Evolutionary conservation across 108 stramenopile species (phyloP).

Genomic region (Conticribra weissflogii): DNA sequence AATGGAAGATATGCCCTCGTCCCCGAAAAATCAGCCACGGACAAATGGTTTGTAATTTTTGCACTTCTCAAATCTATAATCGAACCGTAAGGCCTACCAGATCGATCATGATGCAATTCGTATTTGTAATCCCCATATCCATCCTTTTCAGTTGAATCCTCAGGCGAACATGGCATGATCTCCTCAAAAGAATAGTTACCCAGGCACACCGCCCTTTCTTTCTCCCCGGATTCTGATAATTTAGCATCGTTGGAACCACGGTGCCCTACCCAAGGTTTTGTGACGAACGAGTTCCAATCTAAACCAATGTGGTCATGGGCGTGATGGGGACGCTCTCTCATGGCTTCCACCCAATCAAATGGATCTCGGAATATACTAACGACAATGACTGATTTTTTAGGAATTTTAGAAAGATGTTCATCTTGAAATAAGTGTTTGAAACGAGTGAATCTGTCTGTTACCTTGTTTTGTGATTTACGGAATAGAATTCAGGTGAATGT

Average conservation of each 20-base stretch:
- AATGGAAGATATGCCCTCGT: constrained; percentile 38
- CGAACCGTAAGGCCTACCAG: constrained; percentile 33
- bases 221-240: too few species aligned
- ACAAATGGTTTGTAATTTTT: constrained; percentile 45
- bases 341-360: constrained; percentile 50
- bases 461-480: not conserved
- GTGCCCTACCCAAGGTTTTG: constrained; percentile 47
- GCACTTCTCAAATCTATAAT: constrained; percentile 42
- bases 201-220: constrained; percentile 26
- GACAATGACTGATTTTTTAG: constrained; percentile 36
- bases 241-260: constrained; percentile 16
- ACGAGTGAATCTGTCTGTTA: constrained; percentile 10
- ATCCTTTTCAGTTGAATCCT: constrained; percentile 7
- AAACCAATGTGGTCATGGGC: constrained; percentile 40
- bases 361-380: constrained; percentile 49
- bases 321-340: constrained; percentile 44
- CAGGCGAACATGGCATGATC: constrained; percentile 23
- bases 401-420: constrained; percentile 18
- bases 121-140: constrained; percentile 37
- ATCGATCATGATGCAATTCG: constrained; percentile 42
- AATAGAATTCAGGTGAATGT: too few species aligned
- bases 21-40: constrained; percentile 27
- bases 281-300: constrained; percentile 49
- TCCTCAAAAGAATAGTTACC: constrained; percentile 18
- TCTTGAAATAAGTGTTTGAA: constrained; percentile 52